Conservation (phyloP, 1,139 yeast species). For the Yamadazyma diospyri region DNA sequence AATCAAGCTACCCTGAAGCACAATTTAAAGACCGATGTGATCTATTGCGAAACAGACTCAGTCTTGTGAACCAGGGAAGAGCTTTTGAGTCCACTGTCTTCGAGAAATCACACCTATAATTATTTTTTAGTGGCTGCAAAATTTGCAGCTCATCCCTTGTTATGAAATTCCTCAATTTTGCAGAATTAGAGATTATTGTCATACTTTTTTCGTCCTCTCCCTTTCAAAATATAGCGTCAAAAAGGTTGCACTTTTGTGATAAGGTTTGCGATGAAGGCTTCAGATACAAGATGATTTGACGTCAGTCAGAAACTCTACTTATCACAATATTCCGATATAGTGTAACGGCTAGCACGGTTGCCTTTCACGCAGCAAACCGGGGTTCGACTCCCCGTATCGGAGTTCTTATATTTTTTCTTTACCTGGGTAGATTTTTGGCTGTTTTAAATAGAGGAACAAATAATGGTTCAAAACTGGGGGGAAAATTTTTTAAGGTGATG, state of each 20-base stretch:
- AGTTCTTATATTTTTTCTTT: slow-evolving; percentile 14
- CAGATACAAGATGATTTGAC: too few species aligned
- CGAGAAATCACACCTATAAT: slow-evolving; percentile 3
- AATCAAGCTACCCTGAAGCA: slow-evolving; percentile 22
- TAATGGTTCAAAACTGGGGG: too few species aligned
- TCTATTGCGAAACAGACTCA: slow-evolving; percentile 1
- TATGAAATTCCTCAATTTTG: too few species aligned
- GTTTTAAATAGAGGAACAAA: too few species aligned
- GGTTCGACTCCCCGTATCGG: slow-evolving; percentile 84
- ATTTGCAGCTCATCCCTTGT: neutral
- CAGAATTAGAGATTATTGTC: too few species aligned
- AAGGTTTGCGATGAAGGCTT: too few species aligned
- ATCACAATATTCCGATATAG: slow-evolving; percentile 55
- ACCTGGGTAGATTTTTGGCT: too few species aligned
- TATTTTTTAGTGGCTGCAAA: neutral
- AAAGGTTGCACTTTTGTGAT: too few species aligned
- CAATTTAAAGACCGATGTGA: slow-evolving; percentile 10
- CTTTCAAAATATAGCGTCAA: too few species aligned
- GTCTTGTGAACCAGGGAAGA: slow-evolving; percentile 2
- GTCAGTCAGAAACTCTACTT: too few species aligned
- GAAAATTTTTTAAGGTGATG: too few species aligned
- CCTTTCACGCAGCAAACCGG: slow-evolving; percentile 81
- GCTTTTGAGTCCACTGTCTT: neutral
- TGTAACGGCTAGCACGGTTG: slow-evolving; percentile 83
- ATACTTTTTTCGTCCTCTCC: too few species aligned